Conservation (phyloP, 352 stramenopile genomes). For the Phytophthora uliginosa region DNA sequence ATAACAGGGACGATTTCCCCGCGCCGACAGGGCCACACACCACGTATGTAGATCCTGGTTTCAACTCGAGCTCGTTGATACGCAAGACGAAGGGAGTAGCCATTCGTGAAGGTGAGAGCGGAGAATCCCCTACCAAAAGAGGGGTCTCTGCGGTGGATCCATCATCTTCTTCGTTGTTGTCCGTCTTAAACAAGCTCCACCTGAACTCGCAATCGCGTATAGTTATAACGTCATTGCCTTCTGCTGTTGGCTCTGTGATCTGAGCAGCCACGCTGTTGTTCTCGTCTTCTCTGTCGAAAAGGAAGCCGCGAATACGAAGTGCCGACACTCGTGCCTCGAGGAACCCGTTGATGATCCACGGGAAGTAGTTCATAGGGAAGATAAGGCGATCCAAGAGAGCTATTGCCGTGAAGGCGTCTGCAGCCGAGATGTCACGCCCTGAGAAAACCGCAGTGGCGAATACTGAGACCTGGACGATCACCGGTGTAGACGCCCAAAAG, state of each 20-base stretch:
- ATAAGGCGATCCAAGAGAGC: constrained; percentile 91
- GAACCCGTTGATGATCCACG: constrained; percentile 93
- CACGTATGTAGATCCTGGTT: constrained; percentile 56
- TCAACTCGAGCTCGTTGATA: constrained; percentile 57
- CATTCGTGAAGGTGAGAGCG: background rate
- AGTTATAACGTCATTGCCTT: constrained; percentile 13
- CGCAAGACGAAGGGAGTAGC: constrained; percentile 48
- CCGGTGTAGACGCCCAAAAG: constrained; percentile 91
- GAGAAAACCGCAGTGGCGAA: constrained; percentile 83
- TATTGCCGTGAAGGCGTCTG: constrained; percentile 88
- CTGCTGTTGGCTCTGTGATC: background rate
- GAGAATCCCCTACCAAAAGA: constrained; percentile 23
- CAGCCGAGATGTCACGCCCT: constrained; percentile 77
- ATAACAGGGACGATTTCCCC: constrained; percentile 97
- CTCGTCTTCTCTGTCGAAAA: constrained; percentile 54
- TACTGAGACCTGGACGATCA: constrained; percentile 88
- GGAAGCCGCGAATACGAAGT: constrained; percentile 74
- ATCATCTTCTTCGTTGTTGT: constrained; percentile 1
- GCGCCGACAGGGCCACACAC: constrained; percentile 93
- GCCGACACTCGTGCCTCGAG: constrained; percentile 89
- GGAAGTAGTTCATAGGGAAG: constrained; percentile 94
- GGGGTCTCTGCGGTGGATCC: constrained; percentile 23
- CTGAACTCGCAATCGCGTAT: constrained; percentile 44
- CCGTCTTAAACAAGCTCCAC: constrained; percentile 11
- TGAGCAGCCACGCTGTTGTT: background rate